Percentiles rank a stretch among this genome's conserved stretches.
These are phyloP conservation scores for Salix koriyanagi DNA, from an alignment of 345 rosid species.

Conservation along the genomic window DNA sequence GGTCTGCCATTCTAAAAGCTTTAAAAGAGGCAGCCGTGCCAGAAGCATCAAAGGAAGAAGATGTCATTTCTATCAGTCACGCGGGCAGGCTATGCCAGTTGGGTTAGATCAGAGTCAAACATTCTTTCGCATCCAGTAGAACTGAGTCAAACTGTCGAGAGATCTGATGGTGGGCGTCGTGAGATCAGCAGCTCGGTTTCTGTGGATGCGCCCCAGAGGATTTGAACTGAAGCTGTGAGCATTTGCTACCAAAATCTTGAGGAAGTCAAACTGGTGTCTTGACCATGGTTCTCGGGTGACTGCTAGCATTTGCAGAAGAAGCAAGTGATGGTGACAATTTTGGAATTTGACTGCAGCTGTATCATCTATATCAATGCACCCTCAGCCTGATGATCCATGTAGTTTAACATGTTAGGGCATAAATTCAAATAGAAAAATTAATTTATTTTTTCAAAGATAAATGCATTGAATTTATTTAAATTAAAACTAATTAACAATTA, in stretches of 20 bases:
- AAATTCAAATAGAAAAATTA: no score
- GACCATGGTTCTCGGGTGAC: conserved; percentile 83
- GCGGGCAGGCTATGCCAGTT: conserved; percentile 49
- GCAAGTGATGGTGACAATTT: conserved; percentile 59
- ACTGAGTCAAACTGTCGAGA: conserved; percentile 60
- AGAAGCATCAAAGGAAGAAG: conserved; percentile 42
- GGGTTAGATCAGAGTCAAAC: conserved; percentile 71
- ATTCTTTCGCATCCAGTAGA: conserved; percentile 63
- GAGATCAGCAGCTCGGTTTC: conserved; percentile 80
- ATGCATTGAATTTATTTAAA: no score
- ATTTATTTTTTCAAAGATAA: no score
- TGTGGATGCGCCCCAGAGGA: conserved; percentile 89
- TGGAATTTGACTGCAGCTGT: conserved; percentile 89
- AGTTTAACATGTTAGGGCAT: no score
- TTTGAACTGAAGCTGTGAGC: conserved; percentile 65
- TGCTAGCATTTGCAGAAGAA: conserved; percentile 76
- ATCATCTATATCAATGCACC: conserved; percentile 55
- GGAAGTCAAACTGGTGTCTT: conserved; percentile 81
- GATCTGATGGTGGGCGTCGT: conserved; percentile 55
- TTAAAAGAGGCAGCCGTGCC: background rate
- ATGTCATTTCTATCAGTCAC: conserved; percentile 49
- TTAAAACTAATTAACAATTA: no score
- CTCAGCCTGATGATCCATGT: conserved; percentile 38
- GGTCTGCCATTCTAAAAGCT: background rate
- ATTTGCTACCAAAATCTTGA: conserved; percentile 68